A percentile compares a stretch with the other conserved stretches of the same genome.
phyloP scores from a whole-genome alignment of 805 yeast species.

The Candida railenensis region DNA sequence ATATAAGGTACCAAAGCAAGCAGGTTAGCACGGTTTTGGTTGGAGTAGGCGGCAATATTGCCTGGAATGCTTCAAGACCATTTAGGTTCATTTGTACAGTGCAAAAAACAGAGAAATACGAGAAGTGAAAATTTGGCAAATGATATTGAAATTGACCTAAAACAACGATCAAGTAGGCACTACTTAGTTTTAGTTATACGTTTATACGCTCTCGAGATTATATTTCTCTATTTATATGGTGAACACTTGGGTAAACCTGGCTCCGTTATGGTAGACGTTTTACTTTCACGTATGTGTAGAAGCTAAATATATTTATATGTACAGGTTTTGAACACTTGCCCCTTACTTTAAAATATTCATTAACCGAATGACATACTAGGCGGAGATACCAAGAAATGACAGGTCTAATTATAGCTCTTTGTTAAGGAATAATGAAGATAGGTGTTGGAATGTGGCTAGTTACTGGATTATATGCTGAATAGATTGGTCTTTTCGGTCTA shows the following conservation, averaged over 20 bases:
- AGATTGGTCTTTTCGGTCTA: too few relatives aligned
- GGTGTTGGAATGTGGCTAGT: not conserved
- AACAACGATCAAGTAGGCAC: too few relatives aligned
- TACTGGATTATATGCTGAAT: too few relatives aligned
- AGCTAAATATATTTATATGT: not conserved
- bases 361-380: too few relatives aligned
- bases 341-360: too few relatives aligned
- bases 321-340: not conserved
- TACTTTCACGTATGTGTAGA: not conserved
- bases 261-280: not conserved
- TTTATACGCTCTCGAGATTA: too few relatives aligned
- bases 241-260: not conserved
- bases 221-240: too few relatives aligned
- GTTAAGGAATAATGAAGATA: too few relatives aligned
- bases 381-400: too few relatives aligned
- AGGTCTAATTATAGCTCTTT: not conserved
- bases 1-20: slow-evolving; percentile 58
- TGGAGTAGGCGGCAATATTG: slow-evolving; percentile 31
- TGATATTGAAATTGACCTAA: too few relatives aligned
- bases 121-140: too few relatives aligned
- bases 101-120: not conserved
- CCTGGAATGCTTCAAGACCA: not conserved
- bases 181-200: too few relatives aligned
- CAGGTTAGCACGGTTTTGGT: slow-evolving; percentile 43
- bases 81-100: not conserved